These are phyloP conservation scores for Alternaria burnsii DNA, from an alignment of 2,329 filamentous ascomycete species.

Conservation along the genomic window DNA sequence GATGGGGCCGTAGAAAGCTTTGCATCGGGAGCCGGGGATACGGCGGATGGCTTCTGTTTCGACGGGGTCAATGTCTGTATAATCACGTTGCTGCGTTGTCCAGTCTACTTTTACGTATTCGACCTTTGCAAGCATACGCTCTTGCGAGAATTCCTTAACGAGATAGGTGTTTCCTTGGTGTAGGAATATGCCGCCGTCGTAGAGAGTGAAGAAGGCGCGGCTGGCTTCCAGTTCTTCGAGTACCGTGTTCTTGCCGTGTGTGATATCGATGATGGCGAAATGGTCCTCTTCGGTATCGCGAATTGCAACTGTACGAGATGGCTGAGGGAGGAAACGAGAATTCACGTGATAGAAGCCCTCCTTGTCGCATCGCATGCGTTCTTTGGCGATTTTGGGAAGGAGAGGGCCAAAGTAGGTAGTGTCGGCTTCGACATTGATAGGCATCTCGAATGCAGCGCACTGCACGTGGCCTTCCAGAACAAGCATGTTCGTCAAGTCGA, in stretches of 20 bases:
- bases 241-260: constrained; percentile 80
- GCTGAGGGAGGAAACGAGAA: constrained; percentile 83
- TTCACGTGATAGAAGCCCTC: constrained; percentile 90
- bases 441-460: constrained; percentile 95
- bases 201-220: constrained; percentile 93
- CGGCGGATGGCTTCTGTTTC: constrained; percentile 87
- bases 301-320: constrained; percentile 84
- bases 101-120: constrained; percentile 91
- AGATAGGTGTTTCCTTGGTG: constrained; percentile 95
- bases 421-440: constrained; percentile 81
- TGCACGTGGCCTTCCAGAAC: constrained; percentile 94
- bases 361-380: constrained; percentile 76
- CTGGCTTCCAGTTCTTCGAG: constrained; percentile 96
- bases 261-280: constrained; percentile 91
- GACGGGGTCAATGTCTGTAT: constrained; percentile 90
- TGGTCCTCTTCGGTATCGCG: constrained; percentile 90
- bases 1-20: constrained; percentile 86
- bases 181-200: constrained; percentile 95
- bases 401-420: constrained; percentile 79
- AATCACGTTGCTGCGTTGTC: constrained; percentile 93
- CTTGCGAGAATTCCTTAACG: constrained; percentile 85
- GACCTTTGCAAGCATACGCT: constrained; percentile 83
- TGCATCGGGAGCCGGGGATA: constrained; percentile 69
- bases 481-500: constrained; percentile 91
- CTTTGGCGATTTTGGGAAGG: constrained; percentile 73